Conservation (phyloP, 164 flowering plant genomes). For the Berberis vulgaris region DNA sequence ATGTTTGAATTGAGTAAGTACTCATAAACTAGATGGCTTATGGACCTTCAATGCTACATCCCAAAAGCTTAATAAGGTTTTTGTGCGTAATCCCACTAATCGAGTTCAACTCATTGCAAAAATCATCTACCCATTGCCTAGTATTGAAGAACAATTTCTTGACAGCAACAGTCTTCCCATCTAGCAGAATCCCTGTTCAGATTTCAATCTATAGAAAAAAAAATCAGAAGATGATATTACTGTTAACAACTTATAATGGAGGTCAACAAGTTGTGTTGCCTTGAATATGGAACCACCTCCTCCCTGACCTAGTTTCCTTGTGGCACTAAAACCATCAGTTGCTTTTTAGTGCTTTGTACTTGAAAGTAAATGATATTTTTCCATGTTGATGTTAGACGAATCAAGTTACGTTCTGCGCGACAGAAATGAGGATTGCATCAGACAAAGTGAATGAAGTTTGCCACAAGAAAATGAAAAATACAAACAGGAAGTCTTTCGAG, state of each 20-base stretch:
- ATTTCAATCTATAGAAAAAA: background rate
- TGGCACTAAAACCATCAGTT: conserved; percentile 40
- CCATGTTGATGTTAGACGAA: conserved; percentile 19
- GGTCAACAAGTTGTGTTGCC: conserved; percentile 6
- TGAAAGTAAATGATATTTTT: conserved; percentile 44
- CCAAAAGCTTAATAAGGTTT: conserved; percentile 14
- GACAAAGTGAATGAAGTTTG: background rate
- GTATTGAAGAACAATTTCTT: conserved; percentile 56
- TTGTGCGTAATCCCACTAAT: conserved; percentile 62
- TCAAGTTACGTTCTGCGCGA: conserved; percentile 24
- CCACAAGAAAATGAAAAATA: background rate
- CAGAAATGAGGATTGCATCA: conserved; percentile 5
- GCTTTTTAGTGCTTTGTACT: conserved; percentile 71
- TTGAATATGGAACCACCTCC: conserved; percentile 51
- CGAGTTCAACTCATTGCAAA: conserved; percentile 65
- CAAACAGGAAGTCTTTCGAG: background rate
- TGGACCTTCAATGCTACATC: conserved; percentile 82
- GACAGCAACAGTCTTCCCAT: conserved; percentile 49
- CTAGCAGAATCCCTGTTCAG: conserved; percentile 31
- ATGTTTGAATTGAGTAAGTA: conserved; percentile 53
- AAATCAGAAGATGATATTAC: background rate
- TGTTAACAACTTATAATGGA: background rate
- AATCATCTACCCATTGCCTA: conserved; percentile 73
- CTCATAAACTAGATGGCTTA: conserved; percentile 64
- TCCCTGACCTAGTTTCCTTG: conserved; percentile 64